Conservation (phyloP, 2,329 filamentous ascomycete species). For the Catunica adiposa region DNA sequence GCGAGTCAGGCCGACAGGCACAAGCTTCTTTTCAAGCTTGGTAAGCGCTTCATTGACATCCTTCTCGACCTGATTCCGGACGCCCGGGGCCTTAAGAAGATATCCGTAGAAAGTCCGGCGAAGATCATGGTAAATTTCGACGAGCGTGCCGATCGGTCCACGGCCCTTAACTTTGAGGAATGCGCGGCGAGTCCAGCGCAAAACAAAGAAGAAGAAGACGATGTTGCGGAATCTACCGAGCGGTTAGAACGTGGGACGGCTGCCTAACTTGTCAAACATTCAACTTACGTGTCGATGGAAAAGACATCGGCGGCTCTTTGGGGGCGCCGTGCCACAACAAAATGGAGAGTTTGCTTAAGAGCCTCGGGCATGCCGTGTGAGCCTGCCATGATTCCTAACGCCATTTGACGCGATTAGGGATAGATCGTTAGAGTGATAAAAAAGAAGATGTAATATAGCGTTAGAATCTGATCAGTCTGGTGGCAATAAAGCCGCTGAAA, state of each 20-base stretch:
- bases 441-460: no score
- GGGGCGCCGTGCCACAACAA: slow-evolving; percentile 8
- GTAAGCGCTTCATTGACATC: slow-evolving; percentile 66
- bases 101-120: slow-evolving; percentile 65
- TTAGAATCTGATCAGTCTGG: not conserved
- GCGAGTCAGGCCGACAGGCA: slow-evolving; percentile 54
- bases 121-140: slow-evolving; percentile 54
- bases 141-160: slow-evolving; percentile 62
- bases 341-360: slow-evolving; percentile 8
- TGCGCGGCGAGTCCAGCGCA: slow-evolving; percentile 64
- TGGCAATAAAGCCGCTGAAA: no score
- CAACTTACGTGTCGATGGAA: slow-evolving; percentile 12
- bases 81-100: slow-evolving; percentile 73
- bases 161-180: slow-evolving; percentile 80
- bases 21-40: slow-evolving; percentile 71
- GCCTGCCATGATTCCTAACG: not conserved
- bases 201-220: slow-evolving; percentile 73
- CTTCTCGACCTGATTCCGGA: slow-evolving; percentile 69
- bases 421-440: no score
- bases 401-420: not conserved
- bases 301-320: slow-evolving; percentile 8
- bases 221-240: slow-evolving; percentile 60
- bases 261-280: not conserved
- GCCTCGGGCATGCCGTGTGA: slow-evolving; percentile 8
- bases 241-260: not conserved